phyloP scores from a whole-genome alignment of 2,329 filamentous ascomycete genomes.

The Cadophora malorum region DNA sequence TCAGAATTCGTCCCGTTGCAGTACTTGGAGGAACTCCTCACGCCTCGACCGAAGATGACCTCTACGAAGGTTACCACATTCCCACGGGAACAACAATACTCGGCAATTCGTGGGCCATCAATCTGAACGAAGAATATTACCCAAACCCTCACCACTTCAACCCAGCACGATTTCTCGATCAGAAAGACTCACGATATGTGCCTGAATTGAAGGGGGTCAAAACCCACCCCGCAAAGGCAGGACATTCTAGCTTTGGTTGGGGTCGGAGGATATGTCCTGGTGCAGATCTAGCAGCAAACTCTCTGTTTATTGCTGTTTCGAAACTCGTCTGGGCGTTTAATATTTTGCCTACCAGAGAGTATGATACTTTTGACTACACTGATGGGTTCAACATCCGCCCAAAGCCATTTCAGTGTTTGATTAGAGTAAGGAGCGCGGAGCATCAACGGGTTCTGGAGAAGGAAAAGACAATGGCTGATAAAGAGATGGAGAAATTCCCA shows the following conservation, averaged over 20 bases:
- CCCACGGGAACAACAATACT: constrained; percentile 50
- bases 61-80: constrained; percentile 48
- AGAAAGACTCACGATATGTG: constrained; percentile 41
- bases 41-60: constrained; percentile 45
- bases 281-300: constrained; percentile 59
- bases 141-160: constrained; percentile 52
- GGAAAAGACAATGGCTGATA: constrained; percentile 43
- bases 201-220: constrained; percentile 32
- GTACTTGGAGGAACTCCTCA: constrained; percentile 57
- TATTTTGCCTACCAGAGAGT: constrained; percentile 34
- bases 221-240: constrained; percentile 36
- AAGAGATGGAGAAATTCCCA: constrained; percentile 38
- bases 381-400: constrained; percentile 48
- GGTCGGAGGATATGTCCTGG: constrained; percentile 61
- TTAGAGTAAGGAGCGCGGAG: constrained; percentile 43
- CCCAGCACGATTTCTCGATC: constrained; percentile 48
- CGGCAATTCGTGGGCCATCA: constrained; percentile 50
- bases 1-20: constrained; percentile 56
- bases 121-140: constrained; percentile 49
- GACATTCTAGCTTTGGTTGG: constrained; percentile 47
- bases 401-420: constrained; percentile 45
- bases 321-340: constrained; percentile 61
- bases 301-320: constrained; percentile 54
- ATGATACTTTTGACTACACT: constrained; percentile 39
- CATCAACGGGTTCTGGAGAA: constrained; percentile 45